A percentile compares a stretch with the other conserved stretches of the same genome.
Evolutionary conservation across 352 stramenopile species (phyloP).

Genomic region (Phytophthora sansomeana): DNA sequence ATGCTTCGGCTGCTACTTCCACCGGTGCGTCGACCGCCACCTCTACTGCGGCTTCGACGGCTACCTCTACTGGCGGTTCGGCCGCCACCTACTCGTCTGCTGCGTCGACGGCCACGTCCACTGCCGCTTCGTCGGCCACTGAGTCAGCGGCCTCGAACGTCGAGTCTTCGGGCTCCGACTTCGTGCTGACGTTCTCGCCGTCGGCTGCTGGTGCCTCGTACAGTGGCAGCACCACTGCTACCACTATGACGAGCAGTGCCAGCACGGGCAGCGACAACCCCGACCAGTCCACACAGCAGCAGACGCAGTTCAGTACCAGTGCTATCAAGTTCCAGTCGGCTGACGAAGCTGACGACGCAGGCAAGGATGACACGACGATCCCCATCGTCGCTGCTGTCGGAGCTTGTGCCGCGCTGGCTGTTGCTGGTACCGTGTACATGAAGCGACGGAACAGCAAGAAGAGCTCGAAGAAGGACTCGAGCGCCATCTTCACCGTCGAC

Average conservation of each 20-base stretch:
- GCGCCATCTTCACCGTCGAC: conserved; percentile 82
- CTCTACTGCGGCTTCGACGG: conserved; percentile 3
- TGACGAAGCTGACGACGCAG: conserved; percentile 13
- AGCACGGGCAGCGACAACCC: conserved; percentile 7
- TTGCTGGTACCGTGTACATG: conserved; percentile 66
- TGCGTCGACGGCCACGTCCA: conserved; percentile 13
- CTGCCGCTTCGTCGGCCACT: conserved; percentile 15
- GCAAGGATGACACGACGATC: background rate
- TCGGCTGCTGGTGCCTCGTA: conserved; percentile 25
- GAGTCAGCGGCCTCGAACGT: conserved; percentile 14
- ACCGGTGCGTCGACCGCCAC: conserved; percentile 4
- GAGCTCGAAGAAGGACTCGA: conserved; percentile 44
- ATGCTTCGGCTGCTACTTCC: background rate
- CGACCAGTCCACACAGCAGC: conserved; percentile 16
- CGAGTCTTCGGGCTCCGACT: conserved; percentile 23
- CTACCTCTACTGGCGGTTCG: background rate
- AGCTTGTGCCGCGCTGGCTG: conserved; percentile 56
- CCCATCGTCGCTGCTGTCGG: conserved; percentile 45
- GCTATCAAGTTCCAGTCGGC: conserved; percentile 49
- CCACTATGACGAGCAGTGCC: conserved; percentile 15
- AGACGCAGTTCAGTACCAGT: conserved; percentile 44
- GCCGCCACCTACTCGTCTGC: conserved; percentile 17
- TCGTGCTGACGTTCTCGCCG: conserved; percentile 47
- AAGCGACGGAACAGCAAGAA: conserved; percentile 69
- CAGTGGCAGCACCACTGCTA: conserved; percentile 45